Evolutionary conservation across 139 green algal genomes (phyloP).

Genomic region (Gonium pectorale): DNA sequence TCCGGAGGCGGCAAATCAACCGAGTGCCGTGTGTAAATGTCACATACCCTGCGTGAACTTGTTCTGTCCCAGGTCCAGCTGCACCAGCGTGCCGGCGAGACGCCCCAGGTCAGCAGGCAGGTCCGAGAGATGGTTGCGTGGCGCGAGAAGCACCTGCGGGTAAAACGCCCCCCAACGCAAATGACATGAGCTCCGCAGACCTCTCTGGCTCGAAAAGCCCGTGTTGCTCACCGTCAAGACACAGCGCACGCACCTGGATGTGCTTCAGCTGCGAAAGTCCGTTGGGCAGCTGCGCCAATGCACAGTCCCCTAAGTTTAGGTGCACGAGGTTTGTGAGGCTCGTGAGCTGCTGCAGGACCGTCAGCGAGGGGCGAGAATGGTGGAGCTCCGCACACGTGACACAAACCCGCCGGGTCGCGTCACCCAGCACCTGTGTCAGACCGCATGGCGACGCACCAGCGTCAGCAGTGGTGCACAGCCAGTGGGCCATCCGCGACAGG

Average conservation of each 20-base stretch:
- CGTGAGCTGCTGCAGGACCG: neutral
- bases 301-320: neutral
- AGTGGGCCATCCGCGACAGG: too few relatives aligned
- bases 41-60: neutral
- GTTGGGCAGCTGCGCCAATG: neutral
- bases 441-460: too few relatives aligned
- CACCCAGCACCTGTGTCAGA: too few relatives aligned
- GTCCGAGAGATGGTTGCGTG: slow-evolving; percentile 66
- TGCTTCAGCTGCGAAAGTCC: neutral
- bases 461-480: too few relatives aligned
- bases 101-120: slow-evolving; percentile 54
- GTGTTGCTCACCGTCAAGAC: too few relatives aligned
- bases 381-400: too few relatives aligned
- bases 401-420: too few relatives aligned
- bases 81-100: slow-evolving; percentile 26
- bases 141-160: slow-evolving; percentile 27
- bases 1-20: too few relatives aligned
- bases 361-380: neutral
- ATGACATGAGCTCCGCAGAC: too few relatives aligned
- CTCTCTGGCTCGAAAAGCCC: too few relatives aligned
- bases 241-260: slow-evolving; percentile 5
- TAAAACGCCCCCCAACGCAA: neutral
- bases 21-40: too few relatives aligned
- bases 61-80: slow-evolving; percentile 30
- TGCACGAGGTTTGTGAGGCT: neutral